A percentile compares a stretch with the other conserved stretches of the same genome.
Evolutionary conservation across 2,329 filamentous ascomycete genomes (phyloP).

Genomic region (Nothophaeocryptopus gaeumannii): DNA sequence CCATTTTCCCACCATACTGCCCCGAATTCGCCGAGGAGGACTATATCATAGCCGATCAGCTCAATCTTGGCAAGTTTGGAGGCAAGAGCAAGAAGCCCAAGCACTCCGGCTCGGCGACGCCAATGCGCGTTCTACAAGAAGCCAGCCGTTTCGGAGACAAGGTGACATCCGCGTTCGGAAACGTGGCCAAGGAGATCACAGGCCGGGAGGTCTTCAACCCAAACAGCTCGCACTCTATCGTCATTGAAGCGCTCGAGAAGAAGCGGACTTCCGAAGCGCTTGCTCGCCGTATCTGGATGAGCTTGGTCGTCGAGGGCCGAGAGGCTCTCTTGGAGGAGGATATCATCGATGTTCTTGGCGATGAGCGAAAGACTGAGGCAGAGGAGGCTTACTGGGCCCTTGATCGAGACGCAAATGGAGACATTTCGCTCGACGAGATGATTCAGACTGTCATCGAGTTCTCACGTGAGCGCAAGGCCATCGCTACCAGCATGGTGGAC

Average conservation of each 20-base stretch:
- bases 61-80: slow-evolving; percentile 58
- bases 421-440: slow-evolving; percentile 95
- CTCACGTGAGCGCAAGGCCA: slow-evolving; percentile 80
- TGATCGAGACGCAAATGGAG: slow-evolving; percentile 85
- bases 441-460: slow-evolving; percentile 80
- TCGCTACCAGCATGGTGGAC: slow-evolving; percentile 92
- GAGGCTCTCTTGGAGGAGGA: slow-evolving; percentile 78
- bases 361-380: slow-evolving; percentile 69
- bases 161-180: slow-evolving; percentile 87
- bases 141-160: slow-evolving; percentile 82
- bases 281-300: slow-evolving; percentile 96
- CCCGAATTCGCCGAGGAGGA: slow-evolving; percentile 88
- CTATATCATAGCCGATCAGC: slow-evolving; percentile 78
- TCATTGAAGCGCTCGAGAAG: slow-evolving; percentile 85
- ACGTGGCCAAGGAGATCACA: slow-evolving; percentile 89
- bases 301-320: slow-evolving; percentile 86
- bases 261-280: slow-evolving; percentile 82
- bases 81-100: slow-evolving; percentile 50
- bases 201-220: slow-evolving; percentile 95
- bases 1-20: slow-evolving; percentile 89
- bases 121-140: slow-evolving; percentile 71
- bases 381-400: slow-evolving; percentile 79
- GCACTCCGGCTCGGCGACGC: slow-evolving; percentile 64
- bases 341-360: slow-evolving; percentile 80
- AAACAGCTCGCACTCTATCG: slow-evolving; percentile 83